These are phyloP conservation scores for Sarocladium kiliense DNA, from an alignment of 2,329 filamentous ascomycete genomes.

Conservation along the genomic window DNA sequence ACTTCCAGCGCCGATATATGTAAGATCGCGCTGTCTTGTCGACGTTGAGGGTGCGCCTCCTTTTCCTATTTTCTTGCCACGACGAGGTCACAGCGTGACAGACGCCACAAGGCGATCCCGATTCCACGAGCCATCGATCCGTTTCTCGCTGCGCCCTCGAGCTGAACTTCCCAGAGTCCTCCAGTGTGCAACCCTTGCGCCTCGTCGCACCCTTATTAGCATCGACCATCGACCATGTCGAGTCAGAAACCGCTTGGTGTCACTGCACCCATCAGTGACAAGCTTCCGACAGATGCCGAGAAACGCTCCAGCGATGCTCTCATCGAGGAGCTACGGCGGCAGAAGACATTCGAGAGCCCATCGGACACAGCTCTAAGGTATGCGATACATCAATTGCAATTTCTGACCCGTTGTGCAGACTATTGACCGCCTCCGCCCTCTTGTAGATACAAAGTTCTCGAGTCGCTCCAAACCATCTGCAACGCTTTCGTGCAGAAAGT, in stretches of 20 bases:
- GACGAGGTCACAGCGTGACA: neutral
- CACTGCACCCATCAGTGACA: conserved; percentile 76
- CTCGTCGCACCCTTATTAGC: too few relatives aligned
- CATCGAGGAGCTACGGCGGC: conserved; percentile 75
- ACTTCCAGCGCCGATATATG: neutral
- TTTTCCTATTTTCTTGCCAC: neutral
- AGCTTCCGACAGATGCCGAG: conserved; percentile 72
- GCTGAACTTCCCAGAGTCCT: too few relatives aligned
- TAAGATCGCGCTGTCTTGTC: neutral
- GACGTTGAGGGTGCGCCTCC: conserved; percentile 3
- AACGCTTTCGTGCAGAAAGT: conserved; percentile 84
- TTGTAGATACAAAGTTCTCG: conserved; percentile 63
- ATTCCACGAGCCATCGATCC: neutral
- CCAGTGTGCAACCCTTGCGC: too few relatives aligned
- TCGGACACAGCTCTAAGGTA: conserved; percentile 81
- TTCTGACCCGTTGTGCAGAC: neutral
- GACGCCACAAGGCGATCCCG: neutral
- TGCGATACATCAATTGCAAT: conserved; percentile 11
- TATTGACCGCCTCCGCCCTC: conserved; percentile 7
- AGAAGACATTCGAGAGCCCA: conserved; percentile 86
- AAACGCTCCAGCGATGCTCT: conserved; percentile 72
- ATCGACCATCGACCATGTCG: conserved; percentile 21
- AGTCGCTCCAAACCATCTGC: conserved; percentile 71
- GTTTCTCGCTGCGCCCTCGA: neutral
- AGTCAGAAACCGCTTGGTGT: conserved; percentile 53